These are phyloP conservation scores for Naganishia sp. DNA, from an alignment of 1,284 basidiomycete genomes.

Conservation along the genomic window DNA sequence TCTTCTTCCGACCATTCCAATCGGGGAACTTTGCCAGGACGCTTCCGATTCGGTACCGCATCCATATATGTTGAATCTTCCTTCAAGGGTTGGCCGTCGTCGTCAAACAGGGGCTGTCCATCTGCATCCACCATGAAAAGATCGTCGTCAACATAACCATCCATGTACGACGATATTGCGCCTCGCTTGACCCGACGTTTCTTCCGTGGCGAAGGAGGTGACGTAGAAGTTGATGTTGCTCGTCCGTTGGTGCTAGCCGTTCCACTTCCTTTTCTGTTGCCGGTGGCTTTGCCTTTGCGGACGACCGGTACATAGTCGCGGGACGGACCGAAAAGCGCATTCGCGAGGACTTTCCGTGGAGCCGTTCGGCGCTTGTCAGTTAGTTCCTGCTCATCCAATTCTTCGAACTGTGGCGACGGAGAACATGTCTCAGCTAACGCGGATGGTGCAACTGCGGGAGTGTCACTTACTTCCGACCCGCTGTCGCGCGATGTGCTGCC, in stretches of 20 bases:
- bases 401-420: conserved; percentile 5
- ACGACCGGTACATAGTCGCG: conserved; percentile 7
- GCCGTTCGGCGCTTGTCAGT: neutral
- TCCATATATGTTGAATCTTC: conserved; percentile 16
- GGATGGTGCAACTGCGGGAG: neutral
- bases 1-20: conserved; percentile 19
- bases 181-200: neutral
- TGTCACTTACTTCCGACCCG: conserved; percentile 3
- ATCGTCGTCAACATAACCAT: conserved; percentile 15
- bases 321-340: conserved; percentile 7
- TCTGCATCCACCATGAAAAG: conserved; percentile 30
- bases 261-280: neutral
- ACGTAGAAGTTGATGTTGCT: neutral
- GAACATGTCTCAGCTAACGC: neutral
- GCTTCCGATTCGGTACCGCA: conserved; percentile 9
- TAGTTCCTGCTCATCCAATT: neutral
- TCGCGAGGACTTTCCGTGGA: neutral
- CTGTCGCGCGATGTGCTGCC: neutral
- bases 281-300: neutral
- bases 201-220: neutral
- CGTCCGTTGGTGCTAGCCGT: neutral
- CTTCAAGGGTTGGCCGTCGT: conserved; percentile 15
- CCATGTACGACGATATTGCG: conserved; percentile 7
- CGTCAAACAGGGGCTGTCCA: conserved; percentile 26
- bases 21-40: neutral